Base-by-base conservation (phyloP, 163 green algal species). In the Coccomyxa subellipsoidea region DNA sequence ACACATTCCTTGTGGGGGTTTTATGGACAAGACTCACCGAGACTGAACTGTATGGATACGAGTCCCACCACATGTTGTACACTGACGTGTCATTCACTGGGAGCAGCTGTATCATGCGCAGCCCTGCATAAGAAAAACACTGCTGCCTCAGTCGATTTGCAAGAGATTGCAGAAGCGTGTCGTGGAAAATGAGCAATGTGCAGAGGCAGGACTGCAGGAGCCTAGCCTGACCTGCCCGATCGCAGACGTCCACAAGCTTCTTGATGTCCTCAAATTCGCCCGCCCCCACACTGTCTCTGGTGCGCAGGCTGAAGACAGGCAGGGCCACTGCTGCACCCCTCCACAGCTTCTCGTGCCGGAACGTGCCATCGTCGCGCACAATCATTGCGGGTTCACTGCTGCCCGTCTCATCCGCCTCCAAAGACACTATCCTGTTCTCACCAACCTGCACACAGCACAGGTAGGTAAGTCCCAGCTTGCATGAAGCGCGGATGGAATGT, bases 61-160 rank as follows among this genome's bases (percentile, higher is more conserved):
- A 96, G 89, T 99, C 96, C 89, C 93, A 95, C 93, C 93, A 99
- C 69, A 88, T 97, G 81, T 85, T 84, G 84, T 93, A 88, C 81
- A 99, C 96, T 32, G 82, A 90, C 9, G 96, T 99, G 91, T 99
- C 96, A 86, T 97, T 98, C 7, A 99, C 90, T 1, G 96, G 96
- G 76, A 99, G 93, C 54, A 98, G 84, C 89, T 98, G 95, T 36
- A 95, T 87, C 54, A 97, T 40, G 12, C 85, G 85, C 73, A 95
- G 54, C 7, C 90, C 91, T 93, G 87, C 69, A 77, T n/a, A 88
- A n/a, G 21, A 29, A 53, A 38, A 53, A 4, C 32, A 35, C 66
- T 35, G n/a, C 66, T 12, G 21, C 29, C 29, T 73, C n/a, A n/a
- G n/a, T n/a, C n/a, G n/a, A n/a, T n/a, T n/a, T n/a, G n/a, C n/a